Conservation (phyloP, 306 rosid species). For the Luffa acutangula region DNA sequence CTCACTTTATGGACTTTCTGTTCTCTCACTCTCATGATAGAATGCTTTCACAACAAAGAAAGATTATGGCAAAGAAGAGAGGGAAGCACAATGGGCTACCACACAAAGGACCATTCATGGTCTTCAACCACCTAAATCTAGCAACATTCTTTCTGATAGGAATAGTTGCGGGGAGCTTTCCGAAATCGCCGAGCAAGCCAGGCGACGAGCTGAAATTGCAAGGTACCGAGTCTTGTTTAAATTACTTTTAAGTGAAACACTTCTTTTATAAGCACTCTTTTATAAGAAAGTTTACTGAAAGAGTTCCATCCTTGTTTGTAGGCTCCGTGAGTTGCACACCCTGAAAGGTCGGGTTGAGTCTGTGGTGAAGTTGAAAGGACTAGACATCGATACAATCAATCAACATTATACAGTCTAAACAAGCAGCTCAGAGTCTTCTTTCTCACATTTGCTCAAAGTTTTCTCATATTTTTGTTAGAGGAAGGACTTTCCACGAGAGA, state of each 20-base stretch:
- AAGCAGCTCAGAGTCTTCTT: background rate
- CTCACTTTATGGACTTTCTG: background rate
- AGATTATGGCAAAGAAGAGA: constrained; percentile 96
- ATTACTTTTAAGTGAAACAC: background rate
- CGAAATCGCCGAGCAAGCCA: constrained; percentile 98
- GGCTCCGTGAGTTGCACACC: constrained; percentile 82
- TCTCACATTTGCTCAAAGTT: background rate
- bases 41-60: constrained; percentile 98
- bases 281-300: too few species aligned
- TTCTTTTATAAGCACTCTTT: too few species aligned
- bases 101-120: constrained; percentile 97
- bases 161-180: constrained; percentile 77
- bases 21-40: constrained; percentile 26
- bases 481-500: constrained; percentile 36
- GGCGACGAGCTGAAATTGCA: constrained; percentile 93
- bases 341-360: constrained; percentile 97
- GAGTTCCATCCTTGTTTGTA: too few species aligned
- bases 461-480: background rate
- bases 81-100: constrained; percentile 99
- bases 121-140: constrained; percentile 81
- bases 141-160: constrained; percentile 53
- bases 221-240: constrained; percentile 25
- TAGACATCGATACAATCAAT: constrained; percentile 82
- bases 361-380: constrained; percentile 96
- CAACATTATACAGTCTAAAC: constrained; percentile 83